Evolutionary conservation across 805 yeast species (phyloP).

Genomic region (Blastobotrys mokoenaii): DNA sequence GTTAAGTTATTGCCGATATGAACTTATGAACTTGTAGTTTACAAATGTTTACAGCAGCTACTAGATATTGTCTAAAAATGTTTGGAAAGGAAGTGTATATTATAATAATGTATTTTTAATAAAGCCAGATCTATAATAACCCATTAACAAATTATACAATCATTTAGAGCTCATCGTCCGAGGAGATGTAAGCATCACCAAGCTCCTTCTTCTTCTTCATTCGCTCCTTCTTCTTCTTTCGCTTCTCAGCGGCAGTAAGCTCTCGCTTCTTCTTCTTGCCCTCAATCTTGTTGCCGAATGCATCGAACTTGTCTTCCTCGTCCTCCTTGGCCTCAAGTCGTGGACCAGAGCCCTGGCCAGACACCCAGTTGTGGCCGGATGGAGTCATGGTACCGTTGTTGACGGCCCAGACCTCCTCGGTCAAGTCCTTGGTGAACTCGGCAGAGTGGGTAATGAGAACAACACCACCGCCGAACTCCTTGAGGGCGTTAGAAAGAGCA

Average conservation of each 20-base stretch:
- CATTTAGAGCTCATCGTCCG: constrained; percentile 76
- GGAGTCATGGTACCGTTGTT: constrained; percentile 98
- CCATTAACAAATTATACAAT: neutral
- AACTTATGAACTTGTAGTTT: no score
- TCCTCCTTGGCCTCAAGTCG: constrained; percentile 96
- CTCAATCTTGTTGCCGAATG: constrained; percentile 99
- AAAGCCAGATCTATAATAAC: neutral
- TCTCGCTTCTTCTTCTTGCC: constrained; percentile 93
- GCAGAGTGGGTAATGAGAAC: constrained; percentile 99
- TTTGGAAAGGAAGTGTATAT: no score
- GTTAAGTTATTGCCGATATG: no score
- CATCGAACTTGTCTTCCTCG: constrained; percentile 98
- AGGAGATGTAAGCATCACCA: constrained; percentile 98
- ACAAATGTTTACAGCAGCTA: no score
- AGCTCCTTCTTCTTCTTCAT: constrained; percentile 99
- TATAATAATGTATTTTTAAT: neutral
- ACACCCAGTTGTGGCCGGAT: constrained; percentile 99
- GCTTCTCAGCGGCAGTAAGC: constrained; percentile 96
- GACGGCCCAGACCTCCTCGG: constrained; percentile 99
- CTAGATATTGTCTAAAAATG: no score
- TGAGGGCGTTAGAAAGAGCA: constrained; percentile 97
- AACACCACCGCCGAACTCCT: constrained; percentile 99
- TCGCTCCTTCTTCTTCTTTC: constrained; percentile 99
- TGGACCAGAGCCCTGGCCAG: constrained; percentile 99
- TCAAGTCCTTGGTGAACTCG: constrained; percentile 98